phyloP scores from a whole-genome alignment of 2,329 filamentous ascomycete species.

The Emydomyces testavorans region DNA sequence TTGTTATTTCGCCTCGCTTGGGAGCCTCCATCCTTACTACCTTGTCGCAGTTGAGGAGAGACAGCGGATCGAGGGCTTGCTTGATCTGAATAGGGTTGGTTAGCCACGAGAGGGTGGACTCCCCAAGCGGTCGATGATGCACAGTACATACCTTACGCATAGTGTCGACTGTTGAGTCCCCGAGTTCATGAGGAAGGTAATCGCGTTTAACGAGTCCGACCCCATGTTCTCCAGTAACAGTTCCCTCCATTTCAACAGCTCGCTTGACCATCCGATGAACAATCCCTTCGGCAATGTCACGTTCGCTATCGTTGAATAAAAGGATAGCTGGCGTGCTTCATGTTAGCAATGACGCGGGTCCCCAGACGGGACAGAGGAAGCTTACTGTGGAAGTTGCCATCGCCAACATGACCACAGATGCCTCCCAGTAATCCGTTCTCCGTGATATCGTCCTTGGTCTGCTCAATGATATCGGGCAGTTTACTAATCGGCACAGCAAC shows the following conservation, averaged over 20 bases:
- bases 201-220: constrained; percentile 60
- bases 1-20: constrained; percentile 38
- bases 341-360: not conserved
- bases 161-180: constrained; percentile 48
- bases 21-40: constrained; percentile 47
- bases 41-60: constrained; percentile 54
- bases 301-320: constrained; percentile 49
- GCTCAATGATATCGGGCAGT: constrained; percentile 60
- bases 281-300: constrained; percentile 44
- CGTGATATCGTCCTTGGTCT: constrained; percentile 54
- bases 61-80: constrained; percentile 54
- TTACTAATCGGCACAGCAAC: constrained; percentile 65
- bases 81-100: constrained; percentile 40
- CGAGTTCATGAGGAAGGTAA: constrained; percentile 51
- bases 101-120: constrained; percentile 14
- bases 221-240: constrained; percentile 61
- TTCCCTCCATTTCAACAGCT: constrained; percentile 59
- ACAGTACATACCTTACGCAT: constrained; percentile 49
- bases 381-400: constrained; percentile 61
- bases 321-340: constrained; percentile 41
- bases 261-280: constrained; percentile 60
- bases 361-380: constrained; percentile 12
- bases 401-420: constrained; percentile 63
- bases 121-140: not conserved
- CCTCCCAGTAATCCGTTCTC: constrained; percentile 51